Percentiles rank a stretch among this genome's conserved stretches.
phyloP scores from a whole-genome alignment of 2,329 filamentous ascomycete genomes.

The Talaromyces piceae region DNA sequence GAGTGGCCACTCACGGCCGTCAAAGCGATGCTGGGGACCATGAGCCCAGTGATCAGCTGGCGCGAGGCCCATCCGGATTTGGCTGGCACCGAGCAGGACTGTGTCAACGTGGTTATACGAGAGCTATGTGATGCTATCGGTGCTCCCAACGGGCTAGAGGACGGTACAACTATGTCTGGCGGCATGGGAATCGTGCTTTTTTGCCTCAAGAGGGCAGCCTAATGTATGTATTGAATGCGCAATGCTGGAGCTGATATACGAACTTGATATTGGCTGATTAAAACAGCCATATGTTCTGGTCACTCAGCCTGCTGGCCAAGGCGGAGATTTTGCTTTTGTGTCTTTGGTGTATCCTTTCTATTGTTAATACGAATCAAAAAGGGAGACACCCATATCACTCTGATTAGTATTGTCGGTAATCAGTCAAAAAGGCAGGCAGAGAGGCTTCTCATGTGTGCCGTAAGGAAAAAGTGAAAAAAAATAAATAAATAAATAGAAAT shows the following conservation, averaged over 20 bases:
- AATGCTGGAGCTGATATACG: too few relatives aligned
- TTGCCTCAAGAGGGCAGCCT: not conserved
- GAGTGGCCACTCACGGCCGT: not conserved
- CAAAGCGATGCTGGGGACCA: not conserved
- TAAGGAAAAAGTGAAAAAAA: too few relatives aligned
- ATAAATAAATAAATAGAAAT: too few relatives aligned
- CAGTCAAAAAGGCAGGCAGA: too few relatives aligned
- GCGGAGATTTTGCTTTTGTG: too few relatives aligned
- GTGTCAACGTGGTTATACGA: not conserved
- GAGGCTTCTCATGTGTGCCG: too few relatives aligned
- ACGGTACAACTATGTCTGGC: not conserved
- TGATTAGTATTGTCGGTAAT: too few relatives aligned
- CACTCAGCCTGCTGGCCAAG: conserved; percentile 5
- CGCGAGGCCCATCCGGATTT: conserved; percentile 2
- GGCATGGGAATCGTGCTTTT: not conserved
- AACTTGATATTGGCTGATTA: too few relatives aligned
- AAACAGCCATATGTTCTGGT: too few relatives aligned
- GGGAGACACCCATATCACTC: too few relatives aligned
- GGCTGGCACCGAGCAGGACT: not conserved
- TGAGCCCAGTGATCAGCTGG: conserved; percentile 1
- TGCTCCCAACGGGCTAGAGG: not conserved
- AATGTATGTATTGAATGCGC: conserved; percentile 4
- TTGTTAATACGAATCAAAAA: too few relatives aligned
- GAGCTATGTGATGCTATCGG: not conserved
- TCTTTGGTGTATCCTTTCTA: too few relatives aligned